phyloP scores from a whole-genome alignment of 768 basidiomycete species.

The Tephrocybe sp. region DNA sequence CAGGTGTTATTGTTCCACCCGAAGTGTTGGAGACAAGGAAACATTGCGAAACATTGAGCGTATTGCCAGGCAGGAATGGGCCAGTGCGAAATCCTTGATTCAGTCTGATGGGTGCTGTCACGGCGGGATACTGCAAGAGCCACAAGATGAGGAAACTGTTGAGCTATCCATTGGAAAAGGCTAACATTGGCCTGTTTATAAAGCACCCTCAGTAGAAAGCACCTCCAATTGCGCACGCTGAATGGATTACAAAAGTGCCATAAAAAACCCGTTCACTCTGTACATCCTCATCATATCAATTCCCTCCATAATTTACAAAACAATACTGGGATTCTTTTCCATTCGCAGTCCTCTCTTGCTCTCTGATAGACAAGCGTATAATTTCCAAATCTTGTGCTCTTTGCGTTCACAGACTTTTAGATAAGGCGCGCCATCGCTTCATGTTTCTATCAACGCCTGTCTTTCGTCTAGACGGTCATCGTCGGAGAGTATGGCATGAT shows the following conservation, averaged over 20 bases:
- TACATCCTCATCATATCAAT: no score
- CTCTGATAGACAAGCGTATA: no score
- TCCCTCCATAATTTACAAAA: no score
- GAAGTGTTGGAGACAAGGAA: not conserved
- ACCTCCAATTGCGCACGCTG: not conserved
- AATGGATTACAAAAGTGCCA: not conserved
- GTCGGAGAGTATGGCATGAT: no score
- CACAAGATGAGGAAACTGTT: not conserved
- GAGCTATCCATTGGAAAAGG: not conserved
- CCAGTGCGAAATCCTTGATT: not conserved
- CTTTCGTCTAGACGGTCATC: no score
- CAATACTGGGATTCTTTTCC: no score
- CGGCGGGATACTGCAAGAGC: not conserved
- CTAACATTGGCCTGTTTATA: not conserved
- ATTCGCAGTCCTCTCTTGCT: no score
- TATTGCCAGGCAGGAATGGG: slow-evolving; percentile 7
- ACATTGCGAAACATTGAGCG: not conserved
- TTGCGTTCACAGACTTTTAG: no score
- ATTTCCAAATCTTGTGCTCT: no score
- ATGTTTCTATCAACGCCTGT: no score
- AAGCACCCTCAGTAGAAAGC: slow-evolving; percentile 2
- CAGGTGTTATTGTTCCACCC: slow-evolving; percentile 1
- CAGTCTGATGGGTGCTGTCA: not conserved
- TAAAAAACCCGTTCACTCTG: no score
- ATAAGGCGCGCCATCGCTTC: no score